Base-by-base conservation (phyloP, 192 early-diverging fungal species). In the Coemansia sp. region DNA sequence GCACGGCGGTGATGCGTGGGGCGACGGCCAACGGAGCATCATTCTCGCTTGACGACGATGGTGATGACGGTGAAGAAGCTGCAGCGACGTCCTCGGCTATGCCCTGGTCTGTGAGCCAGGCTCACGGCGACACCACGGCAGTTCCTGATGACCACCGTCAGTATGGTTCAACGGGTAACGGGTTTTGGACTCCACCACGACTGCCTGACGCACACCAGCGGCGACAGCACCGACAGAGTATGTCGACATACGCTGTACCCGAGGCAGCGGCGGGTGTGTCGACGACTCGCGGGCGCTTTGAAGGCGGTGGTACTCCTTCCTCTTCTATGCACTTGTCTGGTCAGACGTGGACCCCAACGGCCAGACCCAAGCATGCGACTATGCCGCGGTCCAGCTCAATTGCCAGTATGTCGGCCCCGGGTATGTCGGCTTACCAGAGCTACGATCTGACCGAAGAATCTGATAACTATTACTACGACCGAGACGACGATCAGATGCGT, bases 21-120 rank as follows among this genome's bases (percentile, higher is more conserved):
- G 70, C 76, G 24, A 83, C 80, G 10, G 75, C 76, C 47, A 83
- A 78, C 43, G 80, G 80, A 12, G 80, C 80, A 10, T 68, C 80
- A 16, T 83, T 83, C 67, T 74, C 80, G 11, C 69, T 83, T 33
- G 80, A 83, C 41, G 71, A 75, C 51, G 75, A 82, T 41, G 65
- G 54, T 41, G 71, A 73, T 10, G 52, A 65, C 36, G 55, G 41
- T 2, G 65, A 40, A 6, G 66, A 68, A 16, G 66, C 9, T 6
- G n/a, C 65, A n/a, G 49, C 46, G 7, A 13, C n/a, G 11, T 59
- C 43, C 20, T 46, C 69, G 22, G 42, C 60, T 18, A 51, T 63
- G 69, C 69, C 41, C 16, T 71, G 34, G 60, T 16, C 63, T 29
- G 29, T 41, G 9, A 18, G 11, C 8, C 9, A 29, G 38, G 20